phyloP scores from a whole-genome alignment of 2,329 filamentous ascomycete species.

The Nemania sp. region DNA sequence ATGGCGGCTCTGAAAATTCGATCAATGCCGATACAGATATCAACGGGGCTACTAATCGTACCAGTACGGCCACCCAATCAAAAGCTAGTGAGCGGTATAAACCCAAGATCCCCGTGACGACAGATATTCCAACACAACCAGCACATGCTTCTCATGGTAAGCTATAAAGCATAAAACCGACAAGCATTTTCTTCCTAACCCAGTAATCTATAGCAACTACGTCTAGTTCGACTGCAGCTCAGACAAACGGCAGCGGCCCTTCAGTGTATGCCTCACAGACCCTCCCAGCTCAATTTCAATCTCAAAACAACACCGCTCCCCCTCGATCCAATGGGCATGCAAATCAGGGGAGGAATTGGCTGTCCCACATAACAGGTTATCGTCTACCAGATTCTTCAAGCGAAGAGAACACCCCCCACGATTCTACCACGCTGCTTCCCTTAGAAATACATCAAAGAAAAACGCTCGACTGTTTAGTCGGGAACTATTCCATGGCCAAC shows the following conservation, averaged over 20 bases:
- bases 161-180: conserved; percentile 19
- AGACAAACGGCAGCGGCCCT: conserved; percentile 51
- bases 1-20: conserved; percentile 47
- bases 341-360: conserved; percentile 6
- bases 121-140: conserved; percentile 34
- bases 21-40: conserved; percentile 34
- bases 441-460: conserved; percentile 58
- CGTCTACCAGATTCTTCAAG: conserved; percentile 45
- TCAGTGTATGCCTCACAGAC: conserved; percentile 61
- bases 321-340: conserved; percentile 25
- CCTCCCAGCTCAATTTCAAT: conserved; percentile 23
- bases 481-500: conserved; percentile 42
- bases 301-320: conserved; percentile 23
- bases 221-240: conserved; percentile 41
- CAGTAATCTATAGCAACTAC: conserved; percentile 33
- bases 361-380: conserved; percentile 15
- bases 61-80: conserved; percentile 34
- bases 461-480: conserved; percentile 55
- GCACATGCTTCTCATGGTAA: conserved; percentile 40
- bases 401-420: conserved; percentile 39
- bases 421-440: conserved; percentile 40
- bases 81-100: conserved; percentile 43
- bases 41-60: conserved; percentile 28
- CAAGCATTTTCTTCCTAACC: conserved; percentile 31
- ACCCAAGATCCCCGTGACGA: conserved; percentile 31